Percentiles rank a stretch among this genome's conserved stretches.
Conservation (phyloP, 768 basidiomycete species). For the Xerocomellus dryophilus region DNA sequence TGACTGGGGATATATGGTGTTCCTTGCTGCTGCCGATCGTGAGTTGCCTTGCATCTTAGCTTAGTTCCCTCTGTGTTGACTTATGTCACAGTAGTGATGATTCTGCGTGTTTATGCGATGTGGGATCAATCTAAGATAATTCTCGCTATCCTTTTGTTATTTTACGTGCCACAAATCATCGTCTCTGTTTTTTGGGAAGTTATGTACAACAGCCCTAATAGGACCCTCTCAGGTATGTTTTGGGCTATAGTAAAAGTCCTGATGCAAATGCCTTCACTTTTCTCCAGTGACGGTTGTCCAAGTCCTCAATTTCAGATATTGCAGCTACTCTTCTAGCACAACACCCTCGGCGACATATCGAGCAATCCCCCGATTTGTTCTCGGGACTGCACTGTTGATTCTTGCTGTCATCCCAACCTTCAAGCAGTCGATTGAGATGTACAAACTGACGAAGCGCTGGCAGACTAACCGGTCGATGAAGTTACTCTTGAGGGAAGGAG, state of each 20-base stretch:
- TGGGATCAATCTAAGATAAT: conserved; percentile 7
- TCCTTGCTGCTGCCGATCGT: conserved; percentile 12
- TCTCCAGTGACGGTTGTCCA: not conserved
- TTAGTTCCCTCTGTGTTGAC: not conserved
- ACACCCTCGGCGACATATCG: not conserved
- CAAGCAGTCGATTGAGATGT: not conserved
- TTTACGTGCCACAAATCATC: not conserved
- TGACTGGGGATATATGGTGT: conserved; percentile 5
- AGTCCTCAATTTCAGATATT: not conserved
- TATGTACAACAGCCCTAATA: not conserved
- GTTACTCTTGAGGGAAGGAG: conserved; percentile 8
- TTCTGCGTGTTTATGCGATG: conserved; percentile 17
- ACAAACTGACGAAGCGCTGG: conserved; percentile 11
- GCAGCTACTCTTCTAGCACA: not conserved
- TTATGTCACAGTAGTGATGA: conserved; percentile 12
- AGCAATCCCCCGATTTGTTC: conserved; percentile 3
- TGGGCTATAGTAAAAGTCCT: not conserved
- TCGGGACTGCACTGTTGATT: conserved; percentile 1
- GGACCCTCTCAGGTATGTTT: conserved; percentile 4
- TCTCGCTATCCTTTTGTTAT: conserved; percentile 3
- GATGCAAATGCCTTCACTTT: too few relatives aligned
- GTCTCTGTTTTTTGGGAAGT: not conserved
- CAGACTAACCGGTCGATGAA: conserved; percentile 1
- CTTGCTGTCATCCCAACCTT: not conserved
- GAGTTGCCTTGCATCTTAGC: not conserved